Evolutionary conservation across 208 protist genomes (phyloP), one percentile per base, ranked within the genome.

Genomic region (Leishmania guyanensis): DNA sequence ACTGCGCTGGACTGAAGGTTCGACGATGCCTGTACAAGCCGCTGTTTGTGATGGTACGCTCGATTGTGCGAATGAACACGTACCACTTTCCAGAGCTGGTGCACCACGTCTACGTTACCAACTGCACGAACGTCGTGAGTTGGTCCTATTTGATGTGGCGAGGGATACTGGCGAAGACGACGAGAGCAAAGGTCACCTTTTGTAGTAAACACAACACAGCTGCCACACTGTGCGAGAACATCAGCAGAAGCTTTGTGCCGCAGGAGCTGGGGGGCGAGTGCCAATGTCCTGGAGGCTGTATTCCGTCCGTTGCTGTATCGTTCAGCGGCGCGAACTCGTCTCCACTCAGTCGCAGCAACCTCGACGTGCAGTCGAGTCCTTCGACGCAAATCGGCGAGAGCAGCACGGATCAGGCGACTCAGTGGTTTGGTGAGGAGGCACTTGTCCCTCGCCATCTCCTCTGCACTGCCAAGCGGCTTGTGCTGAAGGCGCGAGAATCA

Each of bases 61-160:
- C 80, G 2, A 84, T 92, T 22, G 51, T 94, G n/a, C 75, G 75
- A 20, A 72, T 91, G 26, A 88, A 85, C 70, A 66, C 86, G 76
- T 39, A 36, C 46, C 83, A 91, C 80, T 94, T 91, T 80, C 91
- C 93, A 0, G 84, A 94, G 75, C 66, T 88, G 54, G 46, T 96
- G 53, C 91, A 94, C 66, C 86, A 83, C 46, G 60, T 93, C 3
- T 89, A 92, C 65, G 73, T 96, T 5, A 88, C 88, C 2, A 94
- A 94, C 81, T 92, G 90, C 75, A 56, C 81, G 16, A 36, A 73
- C 12, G 73, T 77, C n/a, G 66, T 93, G 51, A 86, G 71, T 53
- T 80, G 86, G 29, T 65, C 78, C 6, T 91, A 92, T 66, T 43
- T 88, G 36, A 78, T 84, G 10, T 43, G 91, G 0, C 82, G 85